Percentiles rank a stretch among this genome's conserved stretches.
These are phyloP conservation scores for Vaccinium macrocarpon DNA, from an alignment of 148 eudicot genomes.

Conservation along the genomic window DNA sequence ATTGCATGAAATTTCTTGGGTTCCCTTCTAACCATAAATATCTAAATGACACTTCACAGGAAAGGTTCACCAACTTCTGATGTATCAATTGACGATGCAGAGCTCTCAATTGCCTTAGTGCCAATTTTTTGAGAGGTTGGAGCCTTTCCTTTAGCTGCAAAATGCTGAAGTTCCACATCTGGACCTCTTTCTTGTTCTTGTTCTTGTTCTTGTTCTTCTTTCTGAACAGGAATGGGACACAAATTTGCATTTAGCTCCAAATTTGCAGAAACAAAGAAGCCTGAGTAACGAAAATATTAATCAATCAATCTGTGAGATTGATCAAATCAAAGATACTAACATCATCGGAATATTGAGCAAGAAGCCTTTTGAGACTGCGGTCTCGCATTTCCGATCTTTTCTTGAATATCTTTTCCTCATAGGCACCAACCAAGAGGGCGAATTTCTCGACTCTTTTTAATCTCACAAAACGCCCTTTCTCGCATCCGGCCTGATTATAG, in stretches of 20 bases:
- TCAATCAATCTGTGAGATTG: too few relatives aligned
- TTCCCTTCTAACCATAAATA: too few relatives aligned
- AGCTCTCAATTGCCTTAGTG: not conserved
- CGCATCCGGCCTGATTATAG: constrained; percentile 33
- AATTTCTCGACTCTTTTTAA: constrained; percentile 45
- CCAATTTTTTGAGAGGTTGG: not conserved
- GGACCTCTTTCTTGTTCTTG: not conserved
- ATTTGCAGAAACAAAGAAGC: not conserved
- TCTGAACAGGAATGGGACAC: not conserved
- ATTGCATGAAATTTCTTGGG: too few relatives aligned
- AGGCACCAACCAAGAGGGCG: constrained; percentile 31
- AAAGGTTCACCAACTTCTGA: not conserved
- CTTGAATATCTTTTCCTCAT: constrained; percentile 33
- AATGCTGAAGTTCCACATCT: not conserved
- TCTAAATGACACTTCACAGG: too few relatives aligned
- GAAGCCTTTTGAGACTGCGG: constrained; percentile 21
- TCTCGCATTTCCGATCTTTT: constrained; percentile 32
- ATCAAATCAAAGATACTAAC: constrained; percentile 16
- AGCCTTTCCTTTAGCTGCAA: not conserved
- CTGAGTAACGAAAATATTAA: too few relatives aligned
- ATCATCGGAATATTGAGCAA: constrained; percentile 16
- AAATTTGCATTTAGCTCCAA: not conserved
- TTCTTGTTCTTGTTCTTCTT: not conserved
- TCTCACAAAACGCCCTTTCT: constrained; percentile 32
- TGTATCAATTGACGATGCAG: not conserved